Percentiles rank a stretch among this genome's conserved stretches.
Evolutionary conservation across 2,329 filamentous ascomycete genomes (phyloP).

Genomic region (Colletotrichum chrysophilum): DNA sequence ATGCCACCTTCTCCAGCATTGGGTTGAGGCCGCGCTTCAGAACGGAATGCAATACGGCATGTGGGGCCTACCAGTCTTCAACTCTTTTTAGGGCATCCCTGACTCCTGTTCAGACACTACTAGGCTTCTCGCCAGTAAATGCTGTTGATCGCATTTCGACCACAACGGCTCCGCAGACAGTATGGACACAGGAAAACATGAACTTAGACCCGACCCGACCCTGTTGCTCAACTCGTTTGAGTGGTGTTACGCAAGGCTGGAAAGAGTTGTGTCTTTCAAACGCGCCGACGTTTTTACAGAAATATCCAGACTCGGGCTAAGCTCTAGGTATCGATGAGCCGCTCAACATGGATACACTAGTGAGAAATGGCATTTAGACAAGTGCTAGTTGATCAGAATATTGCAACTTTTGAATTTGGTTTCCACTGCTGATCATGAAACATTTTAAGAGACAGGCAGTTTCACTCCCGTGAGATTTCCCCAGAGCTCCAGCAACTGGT

Average conservation of each 20-base stretch:
- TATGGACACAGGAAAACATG: not conserved
- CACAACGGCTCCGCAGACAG: not conserved
- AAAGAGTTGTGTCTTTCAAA: not conserved
- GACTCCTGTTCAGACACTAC: not conserved
- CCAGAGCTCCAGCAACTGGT: conserved; percentile 43
- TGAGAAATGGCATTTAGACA: not conserved
- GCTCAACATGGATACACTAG: not conserved
- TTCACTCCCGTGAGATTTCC: conserved; percentile 29
- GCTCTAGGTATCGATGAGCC: not conserved
- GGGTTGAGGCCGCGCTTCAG: not conserved
- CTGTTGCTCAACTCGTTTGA: not conserved
- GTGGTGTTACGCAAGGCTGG: not conserved
- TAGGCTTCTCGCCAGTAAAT: not conserved
- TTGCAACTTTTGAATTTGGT: not conserved
- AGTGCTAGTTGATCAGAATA: not conserved
- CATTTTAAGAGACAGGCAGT: not conserved
- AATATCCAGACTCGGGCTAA: not conserved
- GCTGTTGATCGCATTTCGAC: not conserved
- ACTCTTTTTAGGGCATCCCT: not conserved
- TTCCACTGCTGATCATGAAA: not conserved
- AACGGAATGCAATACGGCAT: not conserved
- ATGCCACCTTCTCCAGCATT: not conserved
- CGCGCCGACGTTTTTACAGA: not conserved
- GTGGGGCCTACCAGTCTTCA: not conserved
- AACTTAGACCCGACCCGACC: not conserved